Base-by-base conservation (phyloP, 495 filamentous ascomycete species). In the Sordaria brevicollis region DNA sequence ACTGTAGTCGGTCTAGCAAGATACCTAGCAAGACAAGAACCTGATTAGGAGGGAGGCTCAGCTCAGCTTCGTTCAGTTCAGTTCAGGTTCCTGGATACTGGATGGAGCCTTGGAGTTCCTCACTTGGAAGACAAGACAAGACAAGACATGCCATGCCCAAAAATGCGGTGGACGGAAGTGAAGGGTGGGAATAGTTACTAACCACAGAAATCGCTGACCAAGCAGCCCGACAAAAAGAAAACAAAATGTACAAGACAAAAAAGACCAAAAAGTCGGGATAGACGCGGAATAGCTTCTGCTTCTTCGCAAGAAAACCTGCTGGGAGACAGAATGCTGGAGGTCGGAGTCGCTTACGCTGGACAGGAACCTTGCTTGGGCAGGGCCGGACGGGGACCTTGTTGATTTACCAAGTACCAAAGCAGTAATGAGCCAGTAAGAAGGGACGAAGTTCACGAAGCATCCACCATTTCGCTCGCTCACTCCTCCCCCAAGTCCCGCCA, bases 371-470 rank as follows among this genome's bases (percentile, higher is more conserved):
- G 49, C 25, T 62, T 54, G 43, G n/a, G n/a, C n/a, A n/a, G n/a
- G n/a, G n/a, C n/a, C n/a, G n/a, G n/a, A n/a, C n/a, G n/a, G 10
- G 4, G 43, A 13, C 43, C 43, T 49, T 70, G 67, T 37, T 21
- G 71, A 65, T 69, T 54, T 36, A 57, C 9, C 13, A 65, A 21
- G 62, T 68, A 73, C 73, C 71, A 70, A 69, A 68, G 69, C 73
- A 35, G 66, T 70, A 69, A 38, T 57, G 37, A 67, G 65, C 67
- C 57, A 35, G 39, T 29, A 34, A 66, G 21, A 66, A 70, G 31
- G 54, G 68, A 66, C 68, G 65, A 66, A 19, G 31, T 62, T 67
- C n/a, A n/a, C n/a, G n/a, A n/a, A 21, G 8, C 21, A n/a, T 29
- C 21, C 43, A 29, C 34, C 36, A 29, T 13, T 15, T 67, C 15